phyloP scores from a whole-genome alignment of 441 rosid species.

The Monsonia emarginata region DNA sequence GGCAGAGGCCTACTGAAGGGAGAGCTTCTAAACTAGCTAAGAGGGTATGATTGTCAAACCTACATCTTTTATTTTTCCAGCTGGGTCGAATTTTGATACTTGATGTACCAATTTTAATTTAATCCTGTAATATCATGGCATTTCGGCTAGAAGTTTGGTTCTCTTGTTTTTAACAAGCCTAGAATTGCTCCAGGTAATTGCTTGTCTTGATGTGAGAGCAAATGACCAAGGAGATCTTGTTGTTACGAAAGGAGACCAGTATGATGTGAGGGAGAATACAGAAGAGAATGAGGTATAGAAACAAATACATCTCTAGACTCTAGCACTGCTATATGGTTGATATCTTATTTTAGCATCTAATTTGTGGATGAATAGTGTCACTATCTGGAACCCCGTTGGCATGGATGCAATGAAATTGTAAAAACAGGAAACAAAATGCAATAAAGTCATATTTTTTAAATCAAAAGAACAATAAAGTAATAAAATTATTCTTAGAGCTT shows the following conservation, averaged over 20 bases:
- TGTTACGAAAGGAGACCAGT: conserved; percentile 96
- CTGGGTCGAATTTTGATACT: neutral
- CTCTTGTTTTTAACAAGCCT: conserved; percentile 5
- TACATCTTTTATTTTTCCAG: conserved; percentile 7
- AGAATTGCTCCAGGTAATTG: conserved; percentile 49
- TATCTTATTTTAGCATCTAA: neutral
- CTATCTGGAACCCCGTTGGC: neutral
- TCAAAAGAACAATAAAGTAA: neutral
- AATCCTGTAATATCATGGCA: neutral
- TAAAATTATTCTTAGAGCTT: neutral
- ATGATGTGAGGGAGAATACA: conserved; percentile 77
- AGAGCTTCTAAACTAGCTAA: conserved; percentile 83
- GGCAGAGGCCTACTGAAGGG: conserved; percentile 64
- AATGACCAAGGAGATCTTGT: conserved; percentile 92
- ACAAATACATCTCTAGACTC: neutral
- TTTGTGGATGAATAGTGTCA: neutral
- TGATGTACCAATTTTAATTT: conserved; percentile 8
- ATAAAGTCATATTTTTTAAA: neutral
- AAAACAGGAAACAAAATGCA: neutral
- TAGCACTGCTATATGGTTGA: neutral
- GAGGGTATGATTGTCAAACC: conserved; percentile 49
- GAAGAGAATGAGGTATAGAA: conserved; percentile 68
- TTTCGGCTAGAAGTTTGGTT: neutral
- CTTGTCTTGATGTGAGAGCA: conserved; percentile 95
- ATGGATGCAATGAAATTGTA: neutral